These are phyloP conservation scores for Candida patagonica DNA, from an alignment of 805 yeast species.

Conservation along the genomic window DNA sequence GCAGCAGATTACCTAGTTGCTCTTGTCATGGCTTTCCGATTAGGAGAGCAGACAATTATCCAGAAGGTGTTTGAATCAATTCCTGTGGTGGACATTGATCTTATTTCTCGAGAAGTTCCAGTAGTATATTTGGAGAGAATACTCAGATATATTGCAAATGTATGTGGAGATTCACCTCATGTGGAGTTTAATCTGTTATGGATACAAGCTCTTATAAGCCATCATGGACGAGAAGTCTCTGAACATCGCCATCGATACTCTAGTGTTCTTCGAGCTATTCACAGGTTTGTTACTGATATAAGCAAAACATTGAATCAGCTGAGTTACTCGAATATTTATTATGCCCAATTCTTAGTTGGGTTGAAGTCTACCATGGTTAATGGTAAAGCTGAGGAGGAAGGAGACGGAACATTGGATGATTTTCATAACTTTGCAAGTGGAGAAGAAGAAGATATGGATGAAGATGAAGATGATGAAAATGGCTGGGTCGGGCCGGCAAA, in stretches of 20 bases:
- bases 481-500: constrained; percentile 22
- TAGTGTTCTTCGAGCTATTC: constrained; percentile 58
- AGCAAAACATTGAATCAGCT: constrained; percentile 53
- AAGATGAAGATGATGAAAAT: constrained; percentile 32
- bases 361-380: constrained; percentile 16
- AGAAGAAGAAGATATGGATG: constrained; percentile 26
- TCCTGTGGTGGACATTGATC: constrained; percentile 58
- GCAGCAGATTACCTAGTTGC: constrained; percentile 65
- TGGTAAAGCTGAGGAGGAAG: constrained; percentile 28
- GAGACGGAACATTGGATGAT: constrained; percentile 21
- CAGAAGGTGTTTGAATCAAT: constrained; percentile 64
- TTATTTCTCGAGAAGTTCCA: constrained; percentile 67
- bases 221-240: constrained; percentile 71
- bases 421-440: constrained; percentile 23
- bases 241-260: constrained; percentile 52
- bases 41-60: constrained; percentile 71
- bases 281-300: constrained; percentile 61
- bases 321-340: constrained; percentile 22
- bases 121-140: constrained; percentile 62
- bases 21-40: constrained; percentile 84
- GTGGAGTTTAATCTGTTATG: constrained; percentile 77
- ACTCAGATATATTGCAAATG: constrained; percentile 58
- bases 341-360: constrained; percentile 15
- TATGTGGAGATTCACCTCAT: constrained; percentile 65
- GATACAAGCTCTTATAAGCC: constrained; percentile 58